Evolutionary conservation across 352 stramenopile species (phyloP).

Genomic region (Bremia lactucae): DNA sequence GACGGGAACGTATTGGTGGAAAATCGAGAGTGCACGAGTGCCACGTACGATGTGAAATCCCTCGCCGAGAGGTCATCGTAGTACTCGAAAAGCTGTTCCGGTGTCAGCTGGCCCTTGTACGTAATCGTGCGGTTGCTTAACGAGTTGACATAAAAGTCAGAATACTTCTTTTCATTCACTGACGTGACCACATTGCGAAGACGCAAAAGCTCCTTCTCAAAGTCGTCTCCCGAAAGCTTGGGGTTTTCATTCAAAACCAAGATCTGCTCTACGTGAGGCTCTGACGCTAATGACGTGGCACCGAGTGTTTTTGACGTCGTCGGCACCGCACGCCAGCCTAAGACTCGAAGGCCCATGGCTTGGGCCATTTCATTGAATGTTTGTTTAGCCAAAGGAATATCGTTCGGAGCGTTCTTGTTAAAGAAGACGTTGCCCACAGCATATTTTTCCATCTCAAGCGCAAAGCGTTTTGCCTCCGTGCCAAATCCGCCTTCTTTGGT

Average conservation of each 20-base stretch:
- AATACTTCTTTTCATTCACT: constrained; percentile 60
- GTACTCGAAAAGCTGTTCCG: constrained; percentile 83
- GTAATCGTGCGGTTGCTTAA: constrained; percentile 91
- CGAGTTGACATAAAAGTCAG: constrained; percentile 93
- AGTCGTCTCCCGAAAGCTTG: constrained; percentile 54
- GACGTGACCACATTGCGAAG: constrained; percentile 42
- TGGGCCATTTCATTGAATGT: constrained; percentile 76
- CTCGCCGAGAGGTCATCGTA: constrained; percentile 44
- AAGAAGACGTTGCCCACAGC: constrained; percentile 90
- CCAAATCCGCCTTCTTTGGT: constrained; percentile 73
- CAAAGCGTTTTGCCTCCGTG: constrained; percentile 17
- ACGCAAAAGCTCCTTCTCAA: constrained; percentile 87
- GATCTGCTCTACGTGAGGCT: constrained; percentile 92
- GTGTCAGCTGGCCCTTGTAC: constrained; percentile 96
- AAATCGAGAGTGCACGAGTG: constrained; percentile 94
- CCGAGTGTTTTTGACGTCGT: constrained; percentile 91
- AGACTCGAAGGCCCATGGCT: constrained; percentile 83
- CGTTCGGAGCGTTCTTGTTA: constrained; percentile 49
- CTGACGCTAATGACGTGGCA: constrained; percentile 86
- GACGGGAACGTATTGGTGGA: constrained; percentile 97
- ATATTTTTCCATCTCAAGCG: constrained; percentile 71
- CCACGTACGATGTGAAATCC: constrained; percentile 89
- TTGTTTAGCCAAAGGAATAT: constrained; percentile 82
- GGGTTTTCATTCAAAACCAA: constrained; percentile 84
- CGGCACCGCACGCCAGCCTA: constrained; percentile 90